Percentiles rank a stretch among this genome's conserved stretches.
phyloP scores from a whole-genome alignment of 78 protist genomes.

The Dictyostelium citrinum region DNA sequence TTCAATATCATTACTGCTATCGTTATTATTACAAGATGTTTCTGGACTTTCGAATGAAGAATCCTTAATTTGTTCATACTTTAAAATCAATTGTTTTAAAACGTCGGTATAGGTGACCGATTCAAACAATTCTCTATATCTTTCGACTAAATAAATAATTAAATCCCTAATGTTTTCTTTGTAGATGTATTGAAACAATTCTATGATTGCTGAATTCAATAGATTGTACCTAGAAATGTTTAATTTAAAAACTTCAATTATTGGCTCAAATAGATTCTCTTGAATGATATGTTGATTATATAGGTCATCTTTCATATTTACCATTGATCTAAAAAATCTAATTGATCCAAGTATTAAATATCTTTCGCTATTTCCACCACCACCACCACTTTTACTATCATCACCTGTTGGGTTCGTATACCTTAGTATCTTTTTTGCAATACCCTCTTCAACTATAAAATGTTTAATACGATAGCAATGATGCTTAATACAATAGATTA shows the following conservation, averaged over 20 bases:
- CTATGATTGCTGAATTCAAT: conserved; percentile 84
- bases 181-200: conserved; percentile 76
- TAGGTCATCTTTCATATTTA: conserved; percentile 75
- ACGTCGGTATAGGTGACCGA: conserved; percentile 72
- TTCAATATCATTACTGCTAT: background rate
- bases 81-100: conserved; percentile 35
- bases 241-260: conserved; percentile 53
- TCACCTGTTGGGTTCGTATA: background rate
- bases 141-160: conserved; percentile 50
- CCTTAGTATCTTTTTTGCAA: conserved; percentile 41
- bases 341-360: conserved; percentile 69
- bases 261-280: conserved; percentile 67
- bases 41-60: conserved; percentile 33
- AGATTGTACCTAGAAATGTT: conserved; percentile 78
- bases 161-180: conserved; percentile 75
- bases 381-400: background rate
- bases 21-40: conserved; percentile 2
- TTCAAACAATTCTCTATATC: conserved; percentile 30
- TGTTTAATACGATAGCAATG: conserved; percentile 73
- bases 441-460: conserved; percentile 80
- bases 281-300: conserved; percentile 78
- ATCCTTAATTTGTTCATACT: conserved; percentile 59
- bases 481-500: conserved; percentile 76
- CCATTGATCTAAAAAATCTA: conserved; percentile 72
- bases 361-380: conserved; percentile 21